Percentiles rank a stretch among this genome's conserved stretches.
Evolutionary conservation across 192 early-diverging fungal species (phyloP).

Genomic region (Anaeromyces robustus): DNA sequence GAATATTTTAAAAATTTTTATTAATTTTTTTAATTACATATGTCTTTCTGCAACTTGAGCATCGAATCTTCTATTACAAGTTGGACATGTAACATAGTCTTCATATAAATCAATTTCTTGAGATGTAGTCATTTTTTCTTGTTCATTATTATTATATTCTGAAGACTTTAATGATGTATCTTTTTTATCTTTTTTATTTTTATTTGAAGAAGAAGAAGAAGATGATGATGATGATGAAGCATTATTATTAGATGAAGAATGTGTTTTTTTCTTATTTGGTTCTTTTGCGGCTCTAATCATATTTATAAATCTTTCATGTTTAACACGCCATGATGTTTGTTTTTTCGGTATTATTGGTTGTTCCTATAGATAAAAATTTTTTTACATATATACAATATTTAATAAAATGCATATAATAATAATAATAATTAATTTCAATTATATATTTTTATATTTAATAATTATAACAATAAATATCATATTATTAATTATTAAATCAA

Average conservation of each 20-base stretch:
- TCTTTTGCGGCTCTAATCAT: not conserved
- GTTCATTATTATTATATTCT: not conserved
- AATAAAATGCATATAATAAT: no score
- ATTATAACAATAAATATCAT: not conserved
- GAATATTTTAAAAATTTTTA: no score
- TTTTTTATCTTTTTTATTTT: not conserved
- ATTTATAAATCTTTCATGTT: not conserved
- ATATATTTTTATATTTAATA: not conserved
- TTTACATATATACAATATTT: no score
- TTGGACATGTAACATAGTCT: not conserved
- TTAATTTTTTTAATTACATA: not conserved
- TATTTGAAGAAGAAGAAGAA: not conserved
- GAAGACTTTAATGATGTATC: not conserved
- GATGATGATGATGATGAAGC: not conserved
- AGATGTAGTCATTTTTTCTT: not conserved
- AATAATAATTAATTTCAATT: no score
- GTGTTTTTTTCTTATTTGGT: not conserved
- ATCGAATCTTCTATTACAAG: not conserved
- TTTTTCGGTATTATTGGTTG: not conserved
- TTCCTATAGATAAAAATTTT: no score
- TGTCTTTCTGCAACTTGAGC: not conserved
- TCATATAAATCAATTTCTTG: not conserved
- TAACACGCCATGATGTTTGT: not conserved
- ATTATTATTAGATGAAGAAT: no score
- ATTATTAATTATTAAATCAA: not conserved